phyloP scores from a whole-genome alignment of 257 asterid genomes.

The Lithospermum erythrorhizon region DNA sequence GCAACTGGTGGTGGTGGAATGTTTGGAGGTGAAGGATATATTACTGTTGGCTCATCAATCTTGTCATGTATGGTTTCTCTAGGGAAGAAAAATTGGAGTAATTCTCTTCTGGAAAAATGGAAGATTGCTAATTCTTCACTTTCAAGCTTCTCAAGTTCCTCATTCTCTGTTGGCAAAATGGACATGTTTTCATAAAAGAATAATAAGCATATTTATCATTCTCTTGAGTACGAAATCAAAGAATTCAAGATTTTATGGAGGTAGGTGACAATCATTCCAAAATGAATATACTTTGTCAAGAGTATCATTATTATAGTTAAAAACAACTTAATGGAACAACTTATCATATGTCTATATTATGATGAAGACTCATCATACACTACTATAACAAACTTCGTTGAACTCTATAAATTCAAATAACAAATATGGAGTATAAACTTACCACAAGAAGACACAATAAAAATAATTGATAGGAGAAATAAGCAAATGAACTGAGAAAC shows the following conservation, averaged over 20 bases:
- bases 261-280: no score
- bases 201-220: neutral
- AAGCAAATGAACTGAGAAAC: slow-evolving; percentile 19
- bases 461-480: slow-evolving; percentile 17
- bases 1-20: slow-evolving; percentile 28
- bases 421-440: slow-evolving; percentile 9
- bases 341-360: neutral
- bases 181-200: slow-evolving; percentile 4
- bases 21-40: slow-evolving; percentile 34
- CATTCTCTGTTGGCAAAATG: slow-evolving; percentile 20
- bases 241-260: no score
- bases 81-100: slow-evolving; percentile 14
- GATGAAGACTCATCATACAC: neutral
- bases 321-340: no score
- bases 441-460: slow-evolving; percentile 37
- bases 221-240: neutral
- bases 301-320: no score
- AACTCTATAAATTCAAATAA: neutral
- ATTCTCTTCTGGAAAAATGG: slow-evolving; percentile 18
- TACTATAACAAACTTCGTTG: neutral
- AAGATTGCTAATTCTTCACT: slow-evolving; percentile 10
- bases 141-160: slow-evolving; percentile 20
- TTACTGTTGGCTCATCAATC: slow-evolving; percentile 44
- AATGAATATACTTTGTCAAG: no score
- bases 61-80: slow-evolving; percentile 24